These are phyloP conservation scores for Yarrowia sp. DNA, from an alignment of 805 yeast genomes.

Conservation along the genomic window DNA sequence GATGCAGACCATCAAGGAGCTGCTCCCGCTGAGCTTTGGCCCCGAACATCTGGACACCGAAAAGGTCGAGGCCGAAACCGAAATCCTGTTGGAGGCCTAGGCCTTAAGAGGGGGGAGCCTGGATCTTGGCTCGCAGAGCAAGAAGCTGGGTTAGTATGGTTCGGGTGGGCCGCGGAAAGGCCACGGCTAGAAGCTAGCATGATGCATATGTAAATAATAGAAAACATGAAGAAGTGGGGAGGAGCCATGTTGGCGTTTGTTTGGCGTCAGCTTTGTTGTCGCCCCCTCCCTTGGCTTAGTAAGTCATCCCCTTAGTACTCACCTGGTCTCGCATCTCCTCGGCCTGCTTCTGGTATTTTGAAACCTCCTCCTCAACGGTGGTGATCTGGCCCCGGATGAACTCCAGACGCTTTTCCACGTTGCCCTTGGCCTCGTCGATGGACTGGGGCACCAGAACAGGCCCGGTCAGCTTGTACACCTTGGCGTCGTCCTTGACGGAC, in stretches of 20 bases:
- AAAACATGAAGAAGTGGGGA: neutral
- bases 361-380: slow-evolving; percentile 69
- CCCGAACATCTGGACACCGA: slow-evolving; percentile 55
- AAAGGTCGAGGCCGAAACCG: slow-evolving; percentile 7
- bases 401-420: slow-evolving; percentile 85
- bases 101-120: slow-evolving; percentile 1
- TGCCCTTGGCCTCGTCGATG: slow-evolving; percentile 69
- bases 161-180: too few species aligned
- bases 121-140: slow-evolving; percentile 19
- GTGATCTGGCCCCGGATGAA: slow-evolving; percentile 76
- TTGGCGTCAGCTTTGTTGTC: too few species aligned
- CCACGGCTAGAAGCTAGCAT: neutral
- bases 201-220: neutral
- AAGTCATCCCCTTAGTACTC: slow-evolving; percentile 5
- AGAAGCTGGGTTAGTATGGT: slow-evolving; percentile 12
- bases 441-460: slow-evolving; percentile 92
- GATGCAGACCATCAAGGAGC: slow-evolving; percentile 52
- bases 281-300: too few species aligned
- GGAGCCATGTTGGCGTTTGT: too few species aligned
- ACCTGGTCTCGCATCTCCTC: slow-evolving; percentile 57
- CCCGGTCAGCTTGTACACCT: slow-evolving; percentile 85
- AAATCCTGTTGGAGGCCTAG: neutral
- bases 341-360: slow-evolving; percentile 50
- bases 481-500: slow-evolving; percentile 59
- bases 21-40: slow-evolving; percentile 83